A percentile compares a stretch with the other conserved stretches of the same genome.
Evolutionary conservation across 345 rosid species (phyloP).

Genomic region (Eutrema japonicum): DNA sequence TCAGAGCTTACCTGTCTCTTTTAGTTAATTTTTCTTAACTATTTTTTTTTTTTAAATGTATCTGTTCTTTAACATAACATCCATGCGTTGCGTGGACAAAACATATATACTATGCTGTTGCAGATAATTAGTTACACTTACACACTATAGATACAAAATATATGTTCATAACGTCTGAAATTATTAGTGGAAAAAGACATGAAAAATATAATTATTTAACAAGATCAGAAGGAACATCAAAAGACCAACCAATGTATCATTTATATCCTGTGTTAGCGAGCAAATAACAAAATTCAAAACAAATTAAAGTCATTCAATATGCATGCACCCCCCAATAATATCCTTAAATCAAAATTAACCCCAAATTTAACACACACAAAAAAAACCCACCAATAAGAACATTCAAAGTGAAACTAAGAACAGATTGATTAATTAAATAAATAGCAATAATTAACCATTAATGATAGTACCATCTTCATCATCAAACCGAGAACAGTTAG

Average conservation of each 20-base stretch:
- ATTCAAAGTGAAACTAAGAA: slow-evolving; percentile 30
- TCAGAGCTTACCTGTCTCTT: slow-evolving; percentile 46
- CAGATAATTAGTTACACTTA: neutral
- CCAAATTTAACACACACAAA: slow-evolving; percentile 18
- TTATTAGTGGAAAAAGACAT: slow-evolving; percentile 3
- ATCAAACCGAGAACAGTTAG: slow-evolving; percentile 40
- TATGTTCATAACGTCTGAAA: slow-evolving; percentile 8
- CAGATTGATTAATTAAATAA: slow-evolving; percentile 39
- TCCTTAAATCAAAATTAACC: slow-evolving; percentile 34
- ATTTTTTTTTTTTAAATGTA: neutral
- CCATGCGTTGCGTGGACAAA: slow-evolving; percentile 24
- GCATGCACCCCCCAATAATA: slow-evolving; percentile 43
- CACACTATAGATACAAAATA: neutral
- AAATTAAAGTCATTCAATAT: slow-evolving; percentile 46
- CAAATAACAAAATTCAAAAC: slow-evolving; percentile 39
- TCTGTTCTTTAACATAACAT: slow-evolving; percentile 10
- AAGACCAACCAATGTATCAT: slow-evolving; percentile 46
- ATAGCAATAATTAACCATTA: slow-evolving; percentile 38
- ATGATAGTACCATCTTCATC: slow-evolving; percentile 33
- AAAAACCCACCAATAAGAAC: slow-evolving; percentile 31
- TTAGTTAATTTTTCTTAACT: slow-evolving; percentile 8
- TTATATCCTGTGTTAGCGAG: slow-evolving; percentile 44
- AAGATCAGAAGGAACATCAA: slow-evolving; percentile 33
- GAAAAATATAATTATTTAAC: neutral
- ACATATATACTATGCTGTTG: neutral